phyloP scores from a whole-genome alignment of 176 grass and related monocot genomes.

The Miscanthus lutarioriparius region DNA sequence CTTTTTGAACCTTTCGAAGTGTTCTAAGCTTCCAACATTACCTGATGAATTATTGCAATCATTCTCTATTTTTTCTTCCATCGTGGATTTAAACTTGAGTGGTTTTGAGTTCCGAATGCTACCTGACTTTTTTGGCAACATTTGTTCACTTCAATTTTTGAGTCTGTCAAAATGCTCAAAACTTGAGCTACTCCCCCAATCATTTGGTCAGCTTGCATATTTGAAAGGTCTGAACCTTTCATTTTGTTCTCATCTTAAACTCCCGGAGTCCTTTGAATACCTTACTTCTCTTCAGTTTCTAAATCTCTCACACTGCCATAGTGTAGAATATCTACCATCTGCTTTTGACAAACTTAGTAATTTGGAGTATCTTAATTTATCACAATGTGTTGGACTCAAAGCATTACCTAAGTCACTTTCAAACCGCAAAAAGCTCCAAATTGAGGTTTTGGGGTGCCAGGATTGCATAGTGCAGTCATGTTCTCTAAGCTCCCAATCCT shows the following conservation, averaged over 20 bases:
- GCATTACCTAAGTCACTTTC: slow-evolving; percentile 15
- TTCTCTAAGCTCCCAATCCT: slow-evolving; percentile 20
- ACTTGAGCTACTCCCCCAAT: slow-evolving; percentile 42
- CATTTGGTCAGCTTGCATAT: slow-evolving; percentile 41
- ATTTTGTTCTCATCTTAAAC: slow-evolving; percentile 47
- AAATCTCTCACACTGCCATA: slow-evolving; percentile 45
- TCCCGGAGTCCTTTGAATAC: slow-evolving; percentile 27
- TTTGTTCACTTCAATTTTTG: slow-evolving; percentile 47
- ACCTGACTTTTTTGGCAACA: slow-evolving; percentile 42
- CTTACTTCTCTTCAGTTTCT: slow-evolving; percentile 44
- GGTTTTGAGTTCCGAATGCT: slow-evolving; percentile 42
- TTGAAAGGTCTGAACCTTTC: slow-evolving; percentile 39
- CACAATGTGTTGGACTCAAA: slow-evolving; percentile 30
- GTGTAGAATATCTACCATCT: slow-evolving; percentile 38
- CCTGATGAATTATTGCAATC: slow-evolving; percentile 41
- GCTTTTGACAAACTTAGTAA: slow-evolving; percentile 21
- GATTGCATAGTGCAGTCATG: slow-evolving; percentile 29
- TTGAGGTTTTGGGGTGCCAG: slow-evolving; percentile 46
- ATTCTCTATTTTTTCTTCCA: slow-evolving; percentile 47
- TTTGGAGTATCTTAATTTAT: slow-evolving; percentile 30
- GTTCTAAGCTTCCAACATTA: slow-evolving; percentile 40
- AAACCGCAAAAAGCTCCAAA: slow-evolving; percentile 29
- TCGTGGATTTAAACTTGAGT: slow-evolving; percentile 51
- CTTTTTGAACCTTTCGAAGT: slow-evolving; percentile 33
- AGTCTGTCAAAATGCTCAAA: slow-evolving; percentile 56